phyloP scores from a whole-genome alignment of 306 rosid genomes.

The Astragalus membranaceus region DNA sequence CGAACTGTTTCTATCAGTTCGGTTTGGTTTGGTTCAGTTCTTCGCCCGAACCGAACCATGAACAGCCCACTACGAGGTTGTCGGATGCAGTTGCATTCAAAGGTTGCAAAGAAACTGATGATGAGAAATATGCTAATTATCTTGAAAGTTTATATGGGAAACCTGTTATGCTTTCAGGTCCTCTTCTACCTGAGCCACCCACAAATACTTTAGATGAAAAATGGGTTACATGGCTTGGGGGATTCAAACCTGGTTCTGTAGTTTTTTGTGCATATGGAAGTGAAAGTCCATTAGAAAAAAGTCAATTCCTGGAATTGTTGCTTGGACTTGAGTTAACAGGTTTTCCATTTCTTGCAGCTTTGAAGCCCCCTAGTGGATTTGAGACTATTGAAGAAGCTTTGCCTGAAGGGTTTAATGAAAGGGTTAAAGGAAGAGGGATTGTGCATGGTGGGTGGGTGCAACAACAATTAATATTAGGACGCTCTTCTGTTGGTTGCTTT shows the following conservation, averaged over 20 bases:
- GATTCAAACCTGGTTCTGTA: conserved; percentile 13
- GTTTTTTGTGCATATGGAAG: conserved; percentile 23
- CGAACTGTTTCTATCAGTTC: no score
- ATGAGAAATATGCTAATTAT: conserved; percentile 12
- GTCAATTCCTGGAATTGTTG: conserved; percentile 12
- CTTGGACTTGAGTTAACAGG: conserved; percentile 27
- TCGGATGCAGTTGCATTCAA: conserved; percentile 21
- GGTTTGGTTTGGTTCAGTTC: no score
- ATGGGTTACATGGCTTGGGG: conserved; percentile 22
- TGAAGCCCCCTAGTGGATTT: conserved; percentile 1
- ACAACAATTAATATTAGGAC: conserved; percentile 41
- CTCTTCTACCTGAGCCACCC: conserved; percentile 8
- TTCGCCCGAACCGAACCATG: no score
- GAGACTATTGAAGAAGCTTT: conserved; percentile 13
- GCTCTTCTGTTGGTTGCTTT: conserved; percentile 54
- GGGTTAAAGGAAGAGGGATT: conserved; percentile 11
- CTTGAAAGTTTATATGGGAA: not conserved
- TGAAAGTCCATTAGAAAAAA: not conserved
- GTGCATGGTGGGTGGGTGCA: conserved; percentile 47
- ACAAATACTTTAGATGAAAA: conserved; percentile 5
- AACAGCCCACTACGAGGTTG: no score
- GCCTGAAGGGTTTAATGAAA: conserved; percentile 15
- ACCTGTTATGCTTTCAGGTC: conserved; percentile 22
- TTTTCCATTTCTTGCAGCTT: conserved; percentile 25
- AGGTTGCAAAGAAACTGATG: conserved; percentile 23